phyloP scores from a whole-genome alignment of 164 flowering plant species.

The Paratinospora sagittata region DNA sequence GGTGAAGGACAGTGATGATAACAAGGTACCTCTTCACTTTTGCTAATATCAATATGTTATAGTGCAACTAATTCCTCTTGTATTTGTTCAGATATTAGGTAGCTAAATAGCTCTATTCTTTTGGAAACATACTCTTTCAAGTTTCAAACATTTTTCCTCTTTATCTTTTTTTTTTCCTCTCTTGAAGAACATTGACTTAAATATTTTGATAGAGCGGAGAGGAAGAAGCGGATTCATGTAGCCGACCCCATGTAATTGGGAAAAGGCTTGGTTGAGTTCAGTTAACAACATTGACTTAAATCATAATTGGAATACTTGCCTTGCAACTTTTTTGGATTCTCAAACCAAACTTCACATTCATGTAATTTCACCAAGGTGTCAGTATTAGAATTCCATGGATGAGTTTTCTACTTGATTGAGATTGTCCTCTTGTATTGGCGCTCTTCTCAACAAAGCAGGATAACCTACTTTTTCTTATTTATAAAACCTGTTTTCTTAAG shows the following conservation, averaged over 20 bases:
- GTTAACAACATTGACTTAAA: not conserved
- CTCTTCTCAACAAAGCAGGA: not conserved
- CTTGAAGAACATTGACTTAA: no score
- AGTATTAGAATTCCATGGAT: not conserved
- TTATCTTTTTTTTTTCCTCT: no score
- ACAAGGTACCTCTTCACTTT: constrained; percentile 41
- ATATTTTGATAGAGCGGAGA: no score
- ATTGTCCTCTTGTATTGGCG: not conserved
- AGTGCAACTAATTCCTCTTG: not conserved
- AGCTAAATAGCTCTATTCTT: not conserved
- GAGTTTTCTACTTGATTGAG: not conserved
- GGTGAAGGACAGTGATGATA: constrained; percentile 50
- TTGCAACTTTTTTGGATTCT: not conserved
- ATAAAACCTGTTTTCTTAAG: not conserved
- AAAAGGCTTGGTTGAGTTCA: no score
- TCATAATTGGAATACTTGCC: not conserved
- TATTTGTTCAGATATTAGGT: not conserved
- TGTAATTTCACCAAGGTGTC: not conserved
- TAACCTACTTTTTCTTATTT: not conserved
- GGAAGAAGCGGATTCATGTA: no score
- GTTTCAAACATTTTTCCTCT: no score
- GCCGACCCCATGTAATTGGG: no score
- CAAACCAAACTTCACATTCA: not conserved
- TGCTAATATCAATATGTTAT: not conserved
- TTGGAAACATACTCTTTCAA: no score